A percentile compares a stretch with the other conserved stretches of the same genome.
These are phyloP conservation scores for Curvularia eragrostidis DNA, from an alignment of 2,329 filamentous ascomycete genomes.

Conservation along the genomic window DNA sequence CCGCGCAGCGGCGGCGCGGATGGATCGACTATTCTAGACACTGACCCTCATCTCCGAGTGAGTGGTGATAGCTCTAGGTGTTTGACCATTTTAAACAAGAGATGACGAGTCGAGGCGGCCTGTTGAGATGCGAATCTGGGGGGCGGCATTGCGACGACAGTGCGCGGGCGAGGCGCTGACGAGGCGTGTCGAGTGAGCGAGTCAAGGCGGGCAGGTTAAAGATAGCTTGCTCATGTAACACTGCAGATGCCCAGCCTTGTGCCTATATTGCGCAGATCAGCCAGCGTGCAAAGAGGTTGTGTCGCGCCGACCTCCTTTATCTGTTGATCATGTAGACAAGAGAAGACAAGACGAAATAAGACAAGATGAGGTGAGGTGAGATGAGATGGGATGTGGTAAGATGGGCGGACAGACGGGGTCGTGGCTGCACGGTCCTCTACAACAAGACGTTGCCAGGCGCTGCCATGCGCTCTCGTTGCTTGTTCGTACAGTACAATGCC, in stretches of 20 bases:
- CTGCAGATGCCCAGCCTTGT: constrained; percentile 2
- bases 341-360: background rate
- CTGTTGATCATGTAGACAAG: background rate
- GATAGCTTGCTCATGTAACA: constrained; percentile 7
- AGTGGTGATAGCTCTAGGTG: constrained; percentile 3
- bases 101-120: constrained; percentile 7
- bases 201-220: constrained; percentile 3
- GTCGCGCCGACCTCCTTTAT: background rate
- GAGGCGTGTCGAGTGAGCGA: constrained; percentile 10
- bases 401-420: background rate
- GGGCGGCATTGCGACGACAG: background rate
- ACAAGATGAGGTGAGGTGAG: background rate
- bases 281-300: background rate
- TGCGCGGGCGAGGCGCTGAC: constrained; percentile 8
- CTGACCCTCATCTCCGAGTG: constrained; percentile 13
- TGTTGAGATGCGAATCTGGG: constrained; percentile 12
- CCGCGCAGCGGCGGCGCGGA: constrained; percentile 12
- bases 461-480: background rate
- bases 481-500: background rate
- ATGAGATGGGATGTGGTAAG: background rate
- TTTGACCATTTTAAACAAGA: constrained; percentile 6
- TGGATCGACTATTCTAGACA: constrained; percentile 16
- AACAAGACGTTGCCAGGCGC: background rate
- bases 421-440: background rate
- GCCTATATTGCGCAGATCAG: background rate